phyloP scores from a whole-genome alignment of 345 rosid genomes.

The Cardiospermum halicacabum region DNA sequence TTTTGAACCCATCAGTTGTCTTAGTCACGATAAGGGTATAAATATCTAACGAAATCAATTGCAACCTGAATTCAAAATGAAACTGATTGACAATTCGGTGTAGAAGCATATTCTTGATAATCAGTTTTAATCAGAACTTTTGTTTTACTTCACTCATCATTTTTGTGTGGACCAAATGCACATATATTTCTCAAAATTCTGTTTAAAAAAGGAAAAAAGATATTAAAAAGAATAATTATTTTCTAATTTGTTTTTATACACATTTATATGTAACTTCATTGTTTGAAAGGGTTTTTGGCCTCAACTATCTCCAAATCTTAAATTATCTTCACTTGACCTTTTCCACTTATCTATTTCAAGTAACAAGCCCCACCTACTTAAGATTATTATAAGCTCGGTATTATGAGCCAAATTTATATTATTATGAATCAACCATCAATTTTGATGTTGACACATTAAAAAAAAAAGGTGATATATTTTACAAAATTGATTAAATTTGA shows the following conservation, averaged over 20 bases:
- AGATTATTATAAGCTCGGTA: too few relatives aligned
- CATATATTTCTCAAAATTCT: not conserved
- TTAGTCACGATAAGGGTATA: not conserved
- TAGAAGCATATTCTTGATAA: slow-evolving; percentile 1
- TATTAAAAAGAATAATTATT: too few relatives aligned
- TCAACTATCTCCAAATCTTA: not conserved
- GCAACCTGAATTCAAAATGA: slow-evolving; percentile 1
- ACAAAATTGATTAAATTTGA: too few relatives aligned
- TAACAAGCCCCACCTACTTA: not conserved
- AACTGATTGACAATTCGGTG: slow-evolving; percentile 8
- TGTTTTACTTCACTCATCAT: not conserved
- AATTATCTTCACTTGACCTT: not conserved
- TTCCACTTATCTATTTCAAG: not conserved
- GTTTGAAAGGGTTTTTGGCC: slow-evolving; percentile 1
- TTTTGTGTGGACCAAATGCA: slow-evolving; percentile 3
- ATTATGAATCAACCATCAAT: not conserved
- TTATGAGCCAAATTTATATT: not conserved
- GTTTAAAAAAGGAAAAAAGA: too few relatives aligned
- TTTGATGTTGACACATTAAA: not conserved
- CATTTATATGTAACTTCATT: not conserved
- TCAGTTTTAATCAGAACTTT: not conserved
- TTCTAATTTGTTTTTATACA: too few relatives aligned
- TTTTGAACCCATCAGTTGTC: not conserved
- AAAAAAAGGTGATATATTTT: too few relatives aligned
- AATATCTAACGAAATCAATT: slow-evolving; percentile 6